Evolutionary conservation across 1,139 yeast species (phyloP).

Genomic region (Magnusiomyces magnusii): DNA sequence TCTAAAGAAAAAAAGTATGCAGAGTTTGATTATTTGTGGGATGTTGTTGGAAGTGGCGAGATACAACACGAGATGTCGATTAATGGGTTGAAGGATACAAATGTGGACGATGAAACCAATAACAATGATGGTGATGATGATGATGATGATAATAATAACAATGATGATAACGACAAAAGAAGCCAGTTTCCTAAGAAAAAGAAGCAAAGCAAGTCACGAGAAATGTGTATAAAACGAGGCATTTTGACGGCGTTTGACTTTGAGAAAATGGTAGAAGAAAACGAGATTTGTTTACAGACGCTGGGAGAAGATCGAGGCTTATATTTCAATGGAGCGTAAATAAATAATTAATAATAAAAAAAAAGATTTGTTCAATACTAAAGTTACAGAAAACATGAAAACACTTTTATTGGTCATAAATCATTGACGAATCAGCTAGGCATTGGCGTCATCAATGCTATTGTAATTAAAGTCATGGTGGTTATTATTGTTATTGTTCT

Average conservation of each 20-base stretch:
- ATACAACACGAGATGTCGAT: background rate
- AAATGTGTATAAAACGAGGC: background rate
- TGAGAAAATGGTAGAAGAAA: slow-evolving; percentile 48
- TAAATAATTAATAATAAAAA: background rate
- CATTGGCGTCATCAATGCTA: background rate
- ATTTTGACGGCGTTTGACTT: slow-evolving; percentile 42
- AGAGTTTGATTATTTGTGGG: slow-evolving; percentile 60
- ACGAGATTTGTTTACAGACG: slow-evolving; percentile 31
- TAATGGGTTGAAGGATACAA: background rate
- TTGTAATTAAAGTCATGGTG: background rate
- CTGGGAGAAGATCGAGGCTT: background rate
- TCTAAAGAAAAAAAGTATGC: slow-evolving; percentile 38
- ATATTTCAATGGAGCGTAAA: background rate
- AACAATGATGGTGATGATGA: background rate
- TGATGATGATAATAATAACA: background rate
- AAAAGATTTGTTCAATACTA: background rate
- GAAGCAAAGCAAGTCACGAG: background rate
- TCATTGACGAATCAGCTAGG: too few species aligned
- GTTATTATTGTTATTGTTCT: background rate
- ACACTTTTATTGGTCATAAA: too few species aligned
- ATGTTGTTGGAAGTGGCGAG: slow-evolving; percentile 26
- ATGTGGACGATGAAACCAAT: background rate
- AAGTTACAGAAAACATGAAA: background rate
- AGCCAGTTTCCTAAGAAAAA: too few species aligned
- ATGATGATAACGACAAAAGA: background rate